Evolutionary conservation across 2,329 filamentous ascomycete genomes (phyloP), one percentile per base, ranked within the genome.

Genomic region (Fusarium papillatum): DNA sequence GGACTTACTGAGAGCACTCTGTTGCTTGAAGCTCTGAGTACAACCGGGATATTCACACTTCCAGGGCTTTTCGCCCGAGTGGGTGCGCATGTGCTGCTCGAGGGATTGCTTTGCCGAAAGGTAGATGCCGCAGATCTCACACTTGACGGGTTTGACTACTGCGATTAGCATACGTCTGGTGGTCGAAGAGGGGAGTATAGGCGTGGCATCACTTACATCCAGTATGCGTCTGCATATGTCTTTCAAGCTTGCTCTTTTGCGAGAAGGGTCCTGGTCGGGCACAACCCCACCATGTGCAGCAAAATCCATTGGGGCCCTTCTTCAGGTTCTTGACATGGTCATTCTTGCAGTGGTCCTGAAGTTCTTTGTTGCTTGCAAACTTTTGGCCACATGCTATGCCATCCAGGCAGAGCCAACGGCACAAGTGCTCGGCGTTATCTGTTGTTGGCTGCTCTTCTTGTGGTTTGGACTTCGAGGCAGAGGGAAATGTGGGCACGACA

Each of bases 21-120:
- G 92, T 73, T 93, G 92, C 64, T 92, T 91, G 78, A 94, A 94
- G 0, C 86, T 85, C 79, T 91, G 91, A 26, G 81, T 83, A 74
- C 91, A 93, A 41, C 86, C 86, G 5, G 81, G 78, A 31, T 80
- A 81, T 13, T 83, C 80, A 80, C 93, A 94, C 48, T 87, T 83
- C 83, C 91, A 92, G 31, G 92, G 92, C 73, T 90, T 92, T 71
- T 91, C 89, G 46, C 91, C 90, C 0, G 91, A 92, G 78, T 95
- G 93, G 3, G 90, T 93, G 22, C 92, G 88, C 80, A 90, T 87
- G 76, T 95, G 93, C 80, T 94, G 92, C 50, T 91, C 89, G 9
- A 94, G 86, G 1, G 93, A 91, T 80, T 94, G 92, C 76, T 92
- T 90, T 3, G 92, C 92, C 1, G 92, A 93, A 78, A 94, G 91